These are phyloP conservation scores for Metroxylon sagu DNA, from an alignment of 176 grass and related monocot genomes.

Conservation along the genomic window DNA sequence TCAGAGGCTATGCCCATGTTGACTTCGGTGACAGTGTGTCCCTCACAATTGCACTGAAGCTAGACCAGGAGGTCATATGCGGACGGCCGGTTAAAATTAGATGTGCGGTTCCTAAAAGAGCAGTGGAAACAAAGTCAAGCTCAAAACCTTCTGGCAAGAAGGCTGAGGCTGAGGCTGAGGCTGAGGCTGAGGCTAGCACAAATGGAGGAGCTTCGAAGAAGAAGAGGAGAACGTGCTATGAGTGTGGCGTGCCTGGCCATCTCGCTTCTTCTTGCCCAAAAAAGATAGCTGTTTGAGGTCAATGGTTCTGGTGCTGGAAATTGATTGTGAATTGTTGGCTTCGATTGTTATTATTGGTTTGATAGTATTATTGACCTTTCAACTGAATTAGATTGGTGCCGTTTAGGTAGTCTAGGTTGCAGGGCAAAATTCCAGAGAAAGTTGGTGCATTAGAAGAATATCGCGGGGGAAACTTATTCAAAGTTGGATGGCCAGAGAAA, in stretches of 20 bases:
- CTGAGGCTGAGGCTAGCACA: no score
- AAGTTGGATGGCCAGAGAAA: no score
- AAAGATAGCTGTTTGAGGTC: no score
- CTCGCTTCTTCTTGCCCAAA: conserved; percentile 26
- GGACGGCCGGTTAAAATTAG: conserved; percentile 2
- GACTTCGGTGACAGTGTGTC: conserved; percentile 63
- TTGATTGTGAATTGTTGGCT: no score
- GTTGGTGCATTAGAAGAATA: no score
- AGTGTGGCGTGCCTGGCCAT: conserved; percentile 73
- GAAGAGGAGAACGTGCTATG: conserved; percentile 79
- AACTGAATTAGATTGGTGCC: no score
- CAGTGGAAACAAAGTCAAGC: conserved; percentile 9
- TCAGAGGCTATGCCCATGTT: conserved; percentile 6
- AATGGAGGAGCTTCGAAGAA: conserved; percentile 31
- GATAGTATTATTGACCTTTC: no score
- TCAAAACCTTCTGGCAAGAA: conserved; percentile 11
- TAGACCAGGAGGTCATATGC: conserved; percentile 66
- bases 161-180: neutral
- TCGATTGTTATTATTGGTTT: no score
- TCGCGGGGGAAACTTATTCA: no score
- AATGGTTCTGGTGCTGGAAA: no score
- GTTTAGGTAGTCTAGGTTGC: no score
- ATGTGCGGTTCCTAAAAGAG: conserved; percentile 62
- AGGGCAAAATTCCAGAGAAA: no score
- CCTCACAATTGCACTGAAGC: conserved; percentile 44